A percentile compares a stretch with the other conserved stretches of the same genome.
These are phyloP conservation scores for Yamadazyma membranifaciens DNA, from an alignment of 1,139 yeast species.

Conservation along the genomic window DNA sequence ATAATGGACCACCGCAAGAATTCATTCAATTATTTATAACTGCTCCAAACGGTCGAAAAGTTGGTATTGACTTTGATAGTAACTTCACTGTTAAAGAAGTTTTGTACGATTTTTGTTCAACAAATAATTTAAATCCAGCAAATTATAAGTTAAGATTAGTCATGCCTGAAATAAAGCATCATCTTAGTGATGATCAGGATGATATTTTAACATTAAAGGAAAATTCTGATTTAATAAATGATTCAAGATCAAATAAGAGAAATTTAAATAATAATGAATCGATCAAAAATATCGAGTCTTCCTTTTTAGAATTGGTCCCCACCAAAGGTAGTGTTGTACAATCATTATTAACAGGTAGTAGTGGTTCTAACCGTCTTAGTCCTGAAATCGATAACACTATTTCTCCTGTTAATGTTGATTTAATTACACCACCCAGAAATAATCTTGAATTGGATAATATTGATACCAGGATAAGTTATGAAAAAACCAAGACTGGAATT, in stretches of 20 bases:
- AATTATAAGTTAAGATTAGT: slow-evolving; percentile 22
- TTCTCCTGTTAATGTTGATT: slow-evolving; percentile 11
- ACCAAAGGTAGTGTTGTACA: slow-evolving; percentile 8
- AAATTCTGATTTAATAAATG: slow-evolving; percentile 6
- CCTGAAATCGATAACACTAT: slow-evolving; percentile 13
- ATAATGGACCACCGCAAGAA: slow-evolving; percentile 3
- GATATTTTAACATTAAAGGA: slow-evolving; percentile 13
- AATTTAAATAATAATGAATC: slow-evolving; percentile 20
- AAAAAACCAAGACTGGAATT: background rate
- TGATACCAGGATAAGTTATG: background rate
- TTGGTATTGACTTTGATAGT: slow-evolving; percentile 7
- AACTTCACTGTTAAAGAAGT: slow-evolving; percentile 30
- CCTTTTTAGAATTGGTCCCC: slow-evolving; percentile 23
- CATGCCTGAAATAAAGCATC: slow-evolving; percentile 8
- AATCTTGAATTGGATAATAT: background rate
- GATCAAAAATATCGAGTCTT: slow-evolving; percentile 21
- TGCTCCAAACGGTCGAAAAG: slow-evolving; percentile 9
- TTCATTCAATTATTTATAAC: slow-evolving; percentile 9
- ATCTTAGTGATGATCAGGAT: slow-evolving; percentile 2
- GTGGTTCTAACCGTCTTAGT: slow-evolving; percentile 7
- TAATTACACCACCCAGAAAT: slow-evolving; percentile 13
- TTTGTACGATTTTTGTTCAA: slow-evolving; percentile 31
- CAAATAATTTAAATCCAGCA: slow-evolving; percentile 26
- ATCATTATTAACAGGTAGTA: slow-evolving; percentile 8
- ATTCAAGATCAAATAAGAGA: slow-evolving; percentile 6